phyloP scores from a whole-genome alignment of 169 alveolate genomes.

The Plasmodium falciparum region DNA sequence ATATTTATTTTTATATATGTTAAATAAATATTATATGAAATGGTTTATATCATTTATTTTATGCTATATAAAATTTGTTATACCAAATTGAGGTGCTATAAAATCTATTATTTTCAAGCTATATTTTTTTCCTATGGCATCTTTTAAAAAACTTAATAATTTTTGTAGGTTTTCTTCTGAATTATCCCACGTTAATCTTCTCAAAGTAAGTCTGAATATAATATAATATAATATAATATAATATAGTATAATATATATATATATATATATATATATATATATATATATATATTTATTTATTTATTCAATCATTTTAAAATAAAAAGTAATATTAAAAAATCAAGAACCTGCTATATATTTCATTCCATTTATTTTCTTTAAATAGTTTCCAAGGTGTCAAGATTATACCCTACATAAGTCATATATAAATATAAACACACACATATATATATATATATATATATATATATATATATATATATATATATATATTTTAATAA shows the following conservation, averaged over 20 bases:
- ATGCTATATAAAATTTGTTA: background rate
- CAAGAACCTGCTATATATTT: conserved; percentile 34
- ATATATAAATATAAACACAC: background rate
- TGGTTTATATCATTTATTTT: no score
- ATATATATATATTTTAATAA: background rate
- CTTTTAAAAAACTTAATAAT: conserved; percentile 35
- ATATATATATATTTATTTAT: background rate
- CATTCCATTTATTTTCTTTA: conserved; percentile 50
- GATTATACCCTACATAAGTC: conserved; percentile 24
- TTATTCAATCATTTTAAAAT: background rate
- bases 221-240: no score
- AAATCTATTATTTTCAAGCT: conserved; percentile 47
- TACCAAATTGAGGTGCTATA: conserved; percentile 39
- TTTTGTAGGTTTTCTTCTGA: conserved; percentile 57
- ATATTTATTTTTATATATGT: no score
- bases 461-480: background rate
- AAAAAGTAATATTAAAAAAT: background rate
- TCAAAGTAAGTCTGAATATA: conserved; percentile 35
- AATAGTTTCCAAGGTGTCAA: conserved; percentile 58
- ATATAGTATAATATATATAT: no score
- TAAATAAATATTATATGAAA: no score
- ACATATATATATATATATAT: background rate
- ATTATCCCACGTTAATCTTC: conserved; percentile 68
- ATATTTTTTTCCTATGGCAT: conserved; percentile 59
- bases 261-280: background rate